Conservation (phyloP, 345 rosid species). For the Populus euphratica region DNA sequence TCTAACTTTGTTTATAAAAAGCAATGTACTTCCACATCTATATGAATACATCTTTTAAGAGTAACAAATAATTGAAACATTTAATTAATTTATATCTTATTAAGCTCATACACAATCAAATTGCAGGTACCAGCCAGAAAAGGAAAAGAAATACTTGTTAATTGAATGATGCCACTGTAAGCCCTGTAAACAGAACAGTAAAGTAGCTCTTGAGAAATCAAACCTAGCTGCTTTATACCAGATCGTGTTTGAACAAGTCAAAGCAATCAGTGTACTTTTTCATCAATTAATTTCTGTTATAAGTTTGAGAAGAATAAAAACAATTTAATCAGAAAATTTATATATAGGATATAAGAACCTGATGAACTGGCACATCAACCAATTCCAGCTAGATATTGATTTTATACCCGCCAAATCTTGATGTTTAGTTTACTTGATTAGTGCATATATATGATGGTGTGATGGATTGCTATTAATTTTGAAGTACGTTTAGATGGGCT, state of each 20-base stretch:
- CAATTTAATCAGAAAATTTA: background rate
- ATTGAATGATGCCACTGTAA: background rate
- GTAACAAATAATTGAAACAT: background rate
- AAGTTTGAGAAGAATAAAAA: background rate
- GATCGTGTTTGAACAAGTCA: background rate
- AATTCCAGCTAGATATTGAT: conserved; percentile 20
- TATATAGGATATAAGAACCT: background rate
- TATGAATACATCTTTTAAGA: background rate
- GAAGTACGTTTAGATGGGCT: conserved; percentile 28
- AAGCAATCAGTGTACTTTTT: background rate
- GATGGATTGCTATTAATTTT: conserved; percentile 21
- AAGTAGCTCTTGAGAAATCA: background rate
- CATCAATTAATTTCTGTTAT: conserved; percentile 12
- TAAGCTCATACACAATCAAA: background rate
- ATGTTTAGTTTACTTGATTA: conserved; percentile 19
- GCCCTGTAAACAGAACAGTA: background rate
- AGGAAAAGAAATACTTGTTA: background rate
- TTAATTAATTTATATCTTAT: background rate
- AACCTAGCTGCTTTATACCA: background rate
- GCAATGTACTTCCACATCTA: too few relatives aligned
- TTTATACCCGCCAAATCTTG: conserved; percentile 24
- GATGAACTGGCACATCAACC: conserved; percentile 19
- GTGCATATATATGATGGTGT: conserved; percentile 14
- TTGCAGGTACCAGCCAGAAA: background rate
- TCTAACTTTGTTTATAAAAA: too few relatives aligned